Evolutionary conservation across 1,284 basidiomycete genomes (phyloP), one percentile per base, ranked within the genome.

Genomic region (Golubevia sp.): DNA sequence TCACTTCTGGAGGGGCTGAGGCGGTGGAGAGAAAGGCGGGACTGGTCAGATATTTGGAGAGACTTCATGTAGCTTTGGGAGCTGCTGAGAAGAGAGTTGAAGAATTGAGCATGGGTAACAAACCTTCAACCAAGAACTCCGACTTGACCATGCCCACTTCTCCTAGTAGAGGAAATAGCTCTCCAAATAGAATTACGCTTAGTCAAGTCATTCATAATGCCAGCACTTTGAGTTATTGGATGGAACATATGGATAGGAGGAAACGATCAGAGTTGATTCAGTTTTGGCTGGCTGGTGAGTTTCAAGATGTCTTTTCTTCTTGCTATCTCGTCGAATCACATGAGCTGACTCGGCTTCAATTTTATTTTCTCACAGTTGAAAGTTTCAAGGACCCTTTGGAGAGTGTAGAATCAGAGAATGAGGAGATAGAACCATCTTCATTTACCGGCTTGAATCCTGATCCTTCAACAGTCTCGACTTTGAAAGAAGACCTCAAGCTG

Each of bases 301-400:
- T n/a, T n/a, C n/a, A n/a, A n/a, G n/a, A n/a, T n/a, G n/a, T n/a
- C n/a, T n/a, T n/a, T n/a, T n/a, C n/a, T n/a, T n/a, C n/a, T n/a
- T n/a, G n/a, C n/a, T n/a, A n/a, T n/a, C n/a, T n/a, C n/a, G n/a
- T n/a, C n/a, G n/a, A n/a, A n/a, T n/a, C n/a, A n/a, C n/a, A n/a
- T n/a, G n/a, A n/a, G n/a, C n/a, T n/a, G n/a, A n/a, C n/a, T n/a
- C n/a, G n/a, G n/a, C n/a, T n/a, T n/a, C n/a, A n/a, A n/a, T n/a
- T n/a, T n/a, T n/a, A n/a, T n/a, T n/a, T n/a, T n/a, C n/a, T n/a
- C n/a, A n/a, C n/a, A n/a, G n/a, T 98, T 0, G 94, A 98, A 84
- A 93, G 92, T 57, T 95, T 98, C 87, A 98, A 97, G 85, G 93
- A 96, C 72, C 96, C 96, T 0, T 86, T 99, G 20, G 95, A 97